Evolutionary conservation across 306 rosid species (phyloP).

Genomic region (Sesbania bispinosa): DNA sequence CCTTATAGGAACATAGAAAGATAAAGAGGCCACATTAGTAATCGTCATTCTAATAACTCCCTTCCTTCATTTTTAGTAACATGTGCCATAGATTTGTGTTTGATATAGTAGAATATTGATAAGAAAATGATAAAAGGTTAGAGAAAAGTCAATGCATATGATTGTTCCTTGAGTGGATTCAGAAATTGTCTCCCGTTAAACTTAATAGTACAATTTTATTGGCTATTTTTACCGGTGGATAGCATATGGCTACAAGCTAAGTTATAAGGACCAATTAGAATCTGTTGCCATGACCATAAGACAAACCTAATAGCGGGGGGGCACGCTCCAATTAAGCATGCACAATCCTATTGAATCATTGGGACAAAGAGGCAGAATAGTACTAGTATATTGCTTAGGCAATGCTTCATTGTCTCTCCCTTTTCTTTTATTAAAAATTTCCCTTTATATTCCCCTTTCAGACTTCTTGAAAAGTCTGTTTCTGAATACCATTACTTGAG

Average conservation of each 20-base stretch:
- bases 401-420: constrained; percentile 11
- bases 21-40: too few species aligned
- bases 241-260: constrained; percentile 3
- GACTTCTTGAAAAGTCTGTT: too few species aligned
- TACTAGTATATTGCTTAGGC: constrained; percentile 18
- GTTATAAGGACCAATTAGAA: constrained; percentile 6
- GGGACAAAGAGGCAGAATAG: constrained; percentile 33
- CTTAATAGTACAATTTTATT: neutral
- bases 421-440: neutral
- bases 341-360: constrained; percentile 33
- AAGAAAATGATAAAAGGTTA: neutral
- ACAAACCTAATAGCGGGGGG: constrained; percentile 28
- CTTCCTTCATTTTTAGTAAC: constrained; percentile 2
- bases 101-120: neutral
- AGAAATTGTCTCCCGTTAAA: neutral
- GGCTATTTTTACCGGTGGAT: neutral
- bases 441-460: neutral
- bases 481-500: too few species aligned
- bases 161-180: constrained; percentile 13
- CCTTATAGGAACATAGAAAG: too few species aligned
- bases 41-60: neutral
- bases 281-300: neutral
- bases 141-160: constrained; percentile 15
- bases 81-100: neutral
- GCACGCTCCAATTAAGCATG: constrained; percentile 57